A percentile compares a stretch with the other conserved stretches of the same genome.
Evolutionary conservation across 192 early-diverging fungal genomes (phyloP).

Genomic region (Umbelopsis sp.): DNA sequence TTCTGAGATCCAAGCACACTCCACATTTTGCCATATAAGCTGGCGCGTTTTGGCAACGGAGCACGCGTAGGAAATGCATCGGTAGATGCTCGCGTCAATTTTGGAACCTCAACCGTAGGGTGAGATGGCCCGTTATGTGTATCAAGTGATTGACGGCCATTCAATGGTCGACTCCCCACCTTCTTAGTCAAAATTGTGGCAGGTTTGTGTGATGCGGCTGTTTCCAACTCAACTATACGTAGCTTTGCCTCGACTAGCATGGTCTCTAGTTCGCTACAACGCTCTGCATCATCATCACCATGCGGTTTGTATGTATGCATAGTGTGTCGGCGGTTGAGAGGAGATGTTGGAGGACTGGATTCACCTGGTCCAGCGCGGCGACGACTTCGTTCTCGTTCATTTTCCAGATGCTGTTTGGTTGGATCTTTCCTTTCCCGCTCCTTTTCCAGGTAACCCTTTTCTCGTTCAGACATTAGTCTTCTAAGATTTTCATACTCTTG

Average conservation of each 20-base stretch:
- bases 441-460: not conserved
- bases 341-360: not conserved
- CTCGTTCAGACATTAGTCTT: constrained; percentile 6
- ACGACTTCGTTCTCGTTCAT: not conserved
- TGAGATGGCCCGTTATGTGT: not conserved
- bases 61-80: not conserved
- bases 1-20: constrained; percentile 15
- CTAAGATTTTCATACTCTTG: constrained; percentile 14
- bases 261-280: constrained; percentile 28
- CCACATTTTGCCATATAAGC: constrained; percentile 30
- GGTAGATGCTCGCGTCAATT: constrained; percentile 12
- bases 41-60: constrained; percentile 22
- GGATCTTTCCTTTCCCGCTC: not conserved
- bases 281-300: not conserved
- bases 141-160: not conserved
- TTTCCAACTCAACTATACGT: constrained; percentile 29
- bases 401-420: not conserved
- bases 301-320: not conserved
- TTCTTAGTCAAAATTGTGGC: not conserved
- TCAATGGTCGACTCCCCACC: not conserved
- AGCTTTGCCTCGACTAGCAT: constrained; percentile 36
- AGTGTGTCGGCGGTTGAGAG: not conserved
- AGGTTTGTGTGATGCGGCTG: not conserved
- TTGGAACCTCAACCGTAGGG: not conserved
- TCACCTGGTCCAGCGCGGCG: not conserved